Evolutionary conservation across 2,329 filamentous ascomycete genomes (phyloP).

Genomic region (Aspergillus novoparasiticus): DNA sequence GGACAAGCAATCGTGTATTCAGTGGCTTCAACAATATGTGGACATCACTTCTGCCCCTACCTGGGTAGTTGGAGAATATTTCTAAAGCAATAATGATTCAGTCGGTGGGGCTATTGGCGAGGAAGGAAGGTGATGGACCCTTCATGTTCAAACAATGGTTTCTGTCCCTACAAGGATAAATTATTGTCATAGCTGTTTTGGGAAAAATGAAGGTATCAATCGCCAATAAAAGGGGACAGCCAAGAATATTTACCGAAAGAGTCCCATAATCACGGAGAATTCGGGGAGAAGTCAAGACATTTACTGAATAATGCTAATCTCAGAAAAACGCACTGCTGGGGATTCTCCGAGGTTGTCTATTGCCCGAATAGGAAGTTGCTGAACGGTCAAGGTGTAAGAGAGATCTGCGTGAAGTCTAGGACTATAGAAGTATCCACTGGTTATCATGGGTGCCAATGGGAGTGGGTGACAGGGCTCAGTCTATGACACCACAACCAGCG

Average conservation of each 20-base stretch:
- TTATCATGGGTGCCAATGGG: background rate
- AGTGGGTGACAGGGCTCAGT: background rate
- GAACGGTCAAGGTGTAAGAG: background rate
- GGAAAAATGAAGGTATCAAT: background rate
- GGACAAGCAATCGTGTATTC: too few species aligned
- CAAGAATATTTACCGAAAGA: background rate
- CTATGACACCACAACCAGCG: constrained; percentile 14
- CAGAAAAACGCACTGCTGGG: background rate
- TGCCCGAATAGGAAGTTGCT: background rate
- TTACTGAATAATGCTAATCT: background rate
- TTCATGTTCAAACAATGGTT: background rate
- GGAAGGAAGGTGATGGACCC: background rate
- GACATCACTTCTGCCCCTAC: too few species aligned
- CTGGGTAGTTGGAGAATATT: too few species aligned
- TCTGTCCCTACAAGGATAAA: background rate
- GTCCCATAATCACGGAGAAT: background rate
- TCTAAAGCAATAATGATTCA: too few species aligned
- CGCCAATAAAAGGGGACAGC: background rate
- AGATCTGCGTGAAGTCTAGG: too few species aligned
- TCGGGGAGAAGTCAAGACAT: background rate
- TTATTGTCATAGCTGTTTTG: background rate
- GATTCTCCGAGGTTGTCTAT: background rate
- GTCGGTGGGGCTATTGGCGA: background rate
- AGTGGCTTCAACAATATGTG: too few species aligned
- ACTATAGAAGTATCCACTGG: background rate